A percentile compares a stretch with the other conserved stretches of the same genome.
phyloP scores from a whole-genome alignment of 2,329 filamentous ascomycete species.

The Leptoxyphium fumago region DNA sequence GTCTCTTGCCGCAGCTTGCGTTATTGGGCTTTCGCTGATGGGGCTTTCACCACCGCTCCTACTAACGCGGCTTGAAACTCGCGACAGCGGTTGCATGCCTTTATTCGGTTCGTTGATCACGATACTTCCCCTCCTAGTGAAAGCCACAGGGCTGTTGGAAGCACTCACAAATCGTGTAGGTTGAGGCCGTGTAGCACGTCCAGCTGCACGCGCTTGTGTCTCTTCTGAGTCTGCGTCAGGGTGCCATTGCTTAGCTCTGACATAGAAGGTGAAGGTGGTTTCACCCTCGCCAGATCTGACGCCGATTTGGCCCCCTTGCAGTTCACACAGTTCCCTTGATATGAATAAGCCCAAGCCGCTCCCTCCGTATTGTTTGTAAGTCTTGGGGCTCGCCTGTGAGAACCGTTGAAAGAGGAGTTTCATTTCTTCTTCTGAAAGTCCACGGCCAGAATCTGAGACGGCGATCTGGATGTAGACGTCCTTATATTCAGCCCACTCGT shows the following conservation, averaged over 20 bases:
- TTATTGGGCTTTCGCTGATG: background rate
- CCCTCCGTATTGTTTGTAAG: slow-evolving; percentile 53
- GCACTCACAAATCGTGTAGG: slow-evolving; percentile 9
- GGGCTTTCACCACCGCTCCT: background rate
- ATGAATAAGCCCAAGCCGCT: slow-evolving; percentile 56
- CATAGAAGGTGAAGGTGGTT: slow-evolving; percentile 52
- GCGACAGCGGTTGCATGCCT: background rate
- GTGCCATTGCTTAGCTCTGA: slow-evolving; percentile 31
- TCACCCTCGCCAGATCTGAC: slow-evolving; percentile 41
- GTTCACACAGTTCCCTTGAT: slow-evolving; percentile 49
- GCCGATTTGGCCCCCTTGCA: slow-evolving; percentile 54
- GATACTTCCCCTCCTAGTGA: slow-evolving; percentile 11
- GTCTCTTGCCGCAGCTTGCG: background rate
- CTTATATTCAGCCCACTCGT: slow-evolving; percentile 23
- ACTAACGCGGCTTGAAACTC: background rate
- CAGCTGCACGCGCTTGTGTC: background rate
- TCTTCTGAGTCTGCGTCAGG: slow-evolving; percentile 1
- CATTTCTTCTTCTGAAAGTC: slow-evolving; percentile 20
- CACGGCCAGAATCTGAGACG: slow-evolving; percentile 23
- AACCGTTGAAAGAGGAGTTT: slow-evolving; percentile 49
- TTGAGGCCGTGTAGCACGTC: background rate
- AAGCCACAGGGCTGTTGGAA: slow-evolving; percentile 12
- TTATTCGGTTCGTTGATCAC: slow-evolving; percentile 3
- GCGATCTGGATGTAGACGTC: slow-evolving; percentile 22
- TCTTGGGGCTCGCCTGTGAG: slow-evolving; percentile 50